These are phyloP conservation scores for Trametes versicolor DNA, from an alignment of 1,284 basidiomycete genomes.

Conservation along the genomic window DNA sequence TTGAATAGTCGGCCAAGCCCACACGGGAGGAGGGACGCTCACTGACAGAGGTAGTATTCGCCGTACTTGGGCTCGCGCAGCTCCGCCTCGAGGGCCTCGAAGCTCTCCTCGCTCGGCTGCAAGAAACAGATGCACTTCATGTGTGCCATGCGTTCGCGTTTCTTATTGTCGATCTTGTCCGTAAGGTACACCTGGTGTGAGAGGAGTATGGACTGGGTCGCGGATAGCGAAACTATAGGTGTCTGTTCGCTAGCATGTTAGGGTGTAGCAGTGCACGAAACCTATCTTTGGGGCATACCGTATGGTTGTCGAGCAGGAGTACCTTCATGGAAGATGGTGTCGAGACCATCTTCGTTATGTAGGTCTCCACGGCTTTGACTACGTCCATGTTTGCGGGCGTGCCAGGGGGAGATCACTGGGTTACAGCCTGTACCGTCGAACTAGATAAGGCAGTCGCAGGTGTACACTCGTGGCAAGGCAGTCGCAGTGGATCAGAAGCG, in stretches of 20 bases:
- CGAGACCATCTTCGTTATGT: conserved; percentile 91
- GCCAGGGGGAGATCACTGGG: not conserved
- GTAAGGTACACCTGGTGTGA: conserved; percentile 98
- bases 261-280: not conserved
- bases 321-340: conserved; percentile 95
- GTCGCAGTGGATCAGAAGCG: not conserved
- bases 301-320: conserved; percentile 94
- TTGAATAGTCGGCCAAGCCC: conserved; percentile 22
- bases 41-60: conserved; percentile 98
- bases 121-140: conserved; percentile 98
- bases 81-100: conserved; percentile 87
- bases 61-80: conserved; percentile 92
- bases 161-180: conserved; percentile 93
- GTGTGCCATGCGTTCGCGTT: conserved; percentile 91
- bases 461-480: no score
- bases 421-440: not conserved
- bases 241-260: conserved; percentile 65
- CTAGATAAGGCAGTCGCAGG: not conserved
- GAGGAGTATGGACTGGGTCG: conserved; percentile 95
- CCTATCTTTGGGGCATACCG: conserved; percentile 61
- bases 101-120: conserved; percentile 81
- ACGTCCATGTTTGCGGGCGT: conserved; percentile 80
- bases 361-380: conserved; percentile 94
- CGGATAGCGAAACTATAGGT: conserved; percentile 95
- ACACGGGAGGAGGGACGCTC: conserved; percentile 56